Evolutionary conservation across 768 basidiomycete species (phyloP).

Genomic region (Suillus hirtellus): DNA sequence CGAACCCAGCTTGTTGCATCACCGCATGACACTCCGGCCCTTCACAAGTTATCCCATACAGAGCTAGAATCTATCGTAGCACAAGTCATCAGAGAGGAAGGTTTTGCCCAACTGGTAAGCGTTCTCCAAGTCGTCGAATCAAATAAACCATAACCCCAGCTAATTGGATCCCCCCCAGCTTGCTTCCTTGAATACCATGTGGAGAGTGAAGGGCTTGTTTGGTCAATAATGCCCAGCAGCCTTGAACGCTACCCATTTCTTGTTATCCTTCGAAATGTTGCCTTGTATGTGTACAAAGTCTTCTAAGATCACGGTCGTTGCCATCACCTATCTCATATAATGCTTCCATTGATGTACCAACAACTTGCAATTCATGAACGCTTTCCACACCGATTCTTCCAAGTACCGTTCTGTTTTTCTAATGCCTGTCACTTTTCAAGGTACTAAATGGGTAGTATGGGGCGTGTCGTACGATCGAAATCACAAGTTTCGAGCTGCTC

Average conservation of each 20-base stretch:
- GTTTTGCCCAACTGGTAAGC: conserved; percentile 73
- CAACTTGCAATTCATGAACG: conserved; percentile 66
- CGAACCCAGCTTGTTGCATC: conserved; percentile 35
- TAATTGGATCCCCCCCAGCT: conserved; percentile 38
- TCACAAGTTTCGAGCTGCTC: conserved; percentile 58
- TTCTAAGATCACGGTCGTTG: not conserved
- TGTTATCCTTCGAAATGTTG: not conserved
- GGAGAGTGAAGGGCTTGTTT: conserved; percentile 46
- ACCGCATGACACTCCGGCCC: conserved; percentile 42
- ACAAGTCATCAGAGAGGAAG: conserved; percentile 69
- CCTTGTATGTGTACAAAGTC: not conserved
- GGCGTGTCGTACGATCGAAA: conserved; percentile 72
- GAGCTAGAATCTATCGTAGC: conserved; percentile 59
- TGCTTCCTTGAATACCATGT: conserved; percentile 52
- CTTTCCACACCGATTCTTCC: conserved; percentile 64
- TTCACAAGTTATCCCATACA: conserved; percentile 53
- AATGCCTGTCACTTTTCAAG: conserved; percentile 79
- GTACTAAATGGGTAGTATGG: conserved; percentile 58
- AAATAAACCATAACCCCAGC: not conserved
- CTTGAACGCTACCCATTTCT: not conserved
- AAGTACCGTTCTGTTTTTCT: conserved; percentile 58
- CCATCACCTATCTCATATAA: conserved; percentile 18
- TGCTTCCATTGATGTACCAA: conserved; percentile 43
- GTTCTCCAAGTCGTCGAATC: not conserved
- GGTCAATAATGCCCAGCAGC: conserved; percentile 16